Evolutionary conservation across 495 filamentous ascomycete genomes (phyloP).

Genomic region (Xylaria intraflava): DNA sequence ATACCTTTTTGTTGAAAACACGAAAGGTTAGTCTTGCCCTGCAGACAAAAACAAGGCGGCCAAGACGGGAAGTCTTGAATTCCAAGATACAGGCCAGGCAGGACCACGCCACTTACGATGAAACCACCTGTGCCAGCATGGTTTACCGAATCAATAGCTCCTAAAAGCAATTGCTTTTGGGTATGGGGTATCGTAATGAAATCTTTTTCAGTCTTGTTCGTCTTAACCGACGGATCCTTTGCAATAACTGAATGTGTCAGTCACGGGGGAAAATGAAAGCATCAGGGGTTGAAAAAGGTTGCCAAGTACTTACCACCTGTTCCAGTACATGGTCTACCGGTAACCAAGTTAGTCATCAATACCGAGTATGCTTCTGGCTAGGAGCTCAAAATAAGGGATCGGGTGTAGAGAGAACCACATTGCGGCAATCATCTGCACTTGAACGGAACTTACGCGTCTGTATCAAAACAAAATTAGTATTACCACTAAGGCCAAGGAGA

Average conservation of each 20-base stretch:
- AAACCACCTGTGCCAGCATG: conserved; percentile 86
- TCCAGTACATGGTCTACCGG: conserved; percentile 35
- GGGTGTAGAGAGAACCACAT: background rate
- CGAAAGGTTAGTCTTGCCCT: background rate
- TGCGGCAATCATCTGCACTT: background rate
- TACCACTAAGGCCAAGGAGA: background rate
- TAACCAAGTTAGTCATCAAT: conserved; percentile 1
- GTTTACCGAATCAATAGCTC: conserved; percentile 91
- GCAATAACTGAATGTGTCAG: conserved; percentile 65
- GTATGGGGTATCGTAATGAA: conserved; percentile 87
- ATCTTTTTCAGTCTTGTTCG: conserved; percentile 90
- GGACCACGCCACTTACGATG: conserved; percentile 39
- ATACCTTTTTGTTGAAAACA: conserved; percentile 26
- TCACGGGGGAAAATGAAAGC: conserved; percentile 45
- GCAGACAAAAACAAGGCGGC: background rate
- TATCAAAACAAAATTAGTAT: background rate
- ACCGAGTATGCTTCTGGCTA: background rate
- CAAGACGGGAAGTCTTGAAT: background rate
- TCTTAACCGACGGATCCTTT: conserved; percentile 93
- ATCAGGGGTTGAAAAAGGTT: conserved; percentile 69
- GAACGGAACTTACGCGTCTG: conserved; percentile 7
- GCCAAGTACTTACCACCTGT: conserved; percentile 47
- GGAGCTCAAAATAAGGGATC: background rate
- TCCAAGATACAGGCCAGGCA: background rate
- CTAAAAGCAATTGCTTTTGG: conserved; percentile 87